These are phyloP conservation scores for Kwoniella sp. DNA, from an alignment of 768 basidiomycete genomes.

Conservation along the genomic window DNA sequence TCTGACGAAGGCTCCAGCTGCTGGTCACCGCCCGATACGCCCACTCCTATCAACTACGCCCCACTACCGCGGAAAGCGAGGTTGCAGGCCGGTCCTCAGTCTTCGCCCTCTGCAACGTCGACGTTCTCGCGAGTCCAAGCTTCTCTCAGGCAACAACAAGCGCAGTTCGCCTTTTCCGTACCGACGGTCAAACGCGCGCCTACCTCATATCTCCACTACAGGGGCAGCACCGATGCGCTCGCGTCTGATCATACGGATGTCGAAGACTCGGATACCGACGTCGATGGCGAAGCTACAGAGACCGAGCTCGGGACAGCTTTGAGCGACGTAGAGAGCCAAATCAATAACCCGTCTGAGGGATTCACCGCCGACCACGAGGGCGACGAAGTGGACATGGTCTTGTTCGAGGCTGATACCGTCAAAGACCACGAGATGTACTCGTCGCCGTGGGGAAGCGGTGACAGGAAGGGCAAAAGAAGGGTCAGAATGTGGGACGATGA, in stretches of 20 bases:
- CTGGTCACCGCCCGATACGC: conserved; percentile 24
- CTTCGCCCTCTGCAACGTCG: background rate
- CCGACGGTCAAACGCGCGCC: conserved; percentile 9
- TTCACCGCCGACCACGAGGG: conserved; percentile 8
- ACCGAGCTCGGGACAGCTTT: conserved; percentile 19
- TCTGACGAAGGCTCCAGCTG: conserved; percentile 1
- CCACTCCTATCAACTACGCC: conserved; percentile 18
- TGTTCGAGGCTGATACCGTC: conserved; percentile 1
- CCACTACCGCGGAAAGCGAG: conserved; percentile 4
- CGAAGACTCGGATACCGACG: conserved; percentile 7
- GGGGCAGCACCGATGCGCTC: background rate
- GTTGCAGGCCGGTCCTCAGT: conserved; percentile 10
- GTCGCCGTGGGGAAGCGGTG: conserved; percentile 7
- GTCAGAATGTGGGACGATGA: conserved; percentile 10
- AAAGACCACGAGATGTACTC: background rate
- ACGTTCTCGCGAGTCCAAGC: background rate
- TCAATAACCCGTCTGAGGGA: conserved; percentile 6
- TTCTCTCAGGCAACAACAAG: background rate
- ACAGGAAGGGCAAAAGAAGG: conserved; percentile 16
- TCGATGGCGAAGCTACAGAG: conserved; percentile 10
- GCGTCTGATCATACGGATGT: background rate
- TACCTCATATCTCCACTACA: conserved; percentile 3
- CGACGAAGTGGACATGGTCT: conserved; percentile 19
- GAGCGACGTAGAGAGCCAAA: conserved; percentile 18
- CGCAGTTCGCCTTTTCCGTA: conserved; percentile 3